Conservation (phyloP, 169 alveolate genomes). For the Neospora caninum region DNA sequence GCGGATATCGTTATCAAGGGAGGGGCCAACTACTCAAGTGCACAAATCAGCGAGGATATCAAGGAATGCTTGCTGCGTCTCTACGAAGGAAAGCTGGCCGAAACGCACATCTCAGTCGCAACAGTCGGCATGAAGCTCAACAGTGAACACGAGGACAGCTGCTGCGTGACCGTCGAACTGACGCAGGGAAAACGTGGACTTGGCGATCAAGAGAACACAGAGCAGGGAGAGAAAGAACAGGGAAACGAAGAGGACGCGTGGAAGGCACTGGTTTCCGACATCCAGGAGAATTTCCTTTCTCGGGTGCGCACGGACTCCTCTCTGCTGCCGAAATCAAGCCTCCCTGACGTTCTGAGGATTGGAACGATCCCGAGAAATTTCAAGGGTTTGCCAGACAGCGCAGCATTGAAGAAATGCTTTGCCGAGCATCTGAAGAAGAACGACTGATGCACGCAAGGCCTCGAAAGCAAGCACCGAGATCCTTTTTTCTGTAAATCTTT, state of each 20-base stretch:
- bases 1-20: constrained; percentile 70
- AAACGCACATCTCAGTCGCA: neutral
- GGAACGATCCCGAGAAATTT: constrained; percentile 35
- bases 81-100: neutral
- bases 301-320: neutral
- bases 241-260: neutral
- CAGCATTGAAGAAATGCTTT: constrained; percentile 1
- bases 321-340: constrained; percentile 23
- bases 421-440: too few species aligned
- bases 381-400: constrained; percentile 34
- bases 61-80: neutral
- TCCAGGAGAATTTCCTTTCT: neutral
- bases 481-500: too few species aligned
- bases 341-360: constrained; percentile 40
- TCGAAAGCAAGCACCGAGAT: too few species aligned
- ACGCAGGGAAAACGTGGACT: neutral
- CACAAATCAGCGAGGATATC: constrained; percentile 68
- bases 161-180: constrained; percentile 52
- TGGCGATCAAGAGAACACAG: neutral
- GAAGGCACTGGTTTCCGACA: neutral
- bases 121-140: constrained; percentile 24
- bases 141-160: constrained; percentile 63
- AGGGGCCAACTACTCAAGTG: constrained; percentile 73
- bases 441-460: too few species aligned
- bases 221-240: neutral